Percentiles rank a stretch among this genome's conserved stretches.
Conservation (phyloP, 2,329 filamentous ascomycete species). For the Venturia asperata region DNA sequence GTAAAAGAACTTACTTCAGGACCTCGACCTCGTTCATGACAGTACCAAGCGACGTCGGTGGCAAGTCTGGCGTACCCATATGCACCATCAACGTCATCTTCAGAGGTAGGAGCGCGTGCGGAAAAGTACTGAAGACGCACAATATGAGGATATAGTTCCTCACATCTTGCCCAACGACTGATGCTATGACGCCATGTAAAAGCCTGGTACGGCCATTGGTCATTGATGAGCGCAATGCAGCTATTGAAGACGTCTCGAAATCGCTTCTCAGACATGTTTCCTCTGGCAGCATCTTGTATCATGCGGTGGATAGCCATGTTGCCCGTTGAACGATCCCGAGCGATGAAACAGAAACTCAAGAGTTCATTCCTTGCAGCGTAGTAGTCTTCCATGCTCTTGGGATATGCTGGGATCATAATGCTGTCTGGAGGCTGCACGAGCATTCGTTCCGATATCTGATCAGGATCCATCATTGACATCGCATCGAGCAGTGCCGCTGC, state of each 20-base stretch:
- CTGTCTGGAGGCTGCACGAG: background rate
- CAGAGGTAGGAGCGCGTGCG: conserved; percentile 14
- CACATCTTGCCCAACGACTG: conserved; percentile 21
- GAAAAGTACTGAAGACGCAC: conserved; percentile 15
- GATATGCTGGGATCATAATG: conserved; percentile 16
- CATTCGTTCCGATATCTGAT: conserved; percentile 21
- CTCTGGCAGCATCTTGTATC: conserved; percentile 21
- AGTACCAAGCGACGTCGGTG: conserved; percentile 23
- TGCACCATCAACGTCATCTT: conserved; percentile 14
- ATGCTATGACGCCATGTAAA: conserved; percentile 23
- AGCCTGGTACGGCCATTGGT: conserved; percentile 22
- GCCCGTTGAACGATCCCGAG: background rate
- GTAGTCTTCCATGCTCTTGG: conserved; percentile 12
- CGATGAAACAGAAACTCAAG: conserved; percentile 17
- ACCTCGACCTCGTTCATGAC: conserved; percentile 21
- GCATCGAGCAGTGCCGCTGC: conserved; percentile 21
- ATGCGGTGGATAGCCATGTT: conserved; percentile 20
- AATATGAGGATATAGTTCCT: conserved; percentile 22
- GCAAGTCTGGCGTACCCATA: conserved; percentile 20
- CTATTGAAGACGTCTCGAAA: conserved; percentile 18
- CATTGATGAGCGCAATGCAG: conserved; percentile 20
- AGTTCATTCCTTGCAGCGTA: conserved; percentile 19
- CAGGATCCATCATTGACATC: conserved; percentile 22
- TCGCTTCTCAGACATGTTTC: conserved; percentile 12
- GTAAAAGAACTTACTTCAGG: conserved; percentile 4